A percentile compares a stretch with the other conserved stretches of the same genome.
Evolutionary conservation across 805 yeast species (phyloP).

Genomic region (Saturnispora halmiae): DNA sequence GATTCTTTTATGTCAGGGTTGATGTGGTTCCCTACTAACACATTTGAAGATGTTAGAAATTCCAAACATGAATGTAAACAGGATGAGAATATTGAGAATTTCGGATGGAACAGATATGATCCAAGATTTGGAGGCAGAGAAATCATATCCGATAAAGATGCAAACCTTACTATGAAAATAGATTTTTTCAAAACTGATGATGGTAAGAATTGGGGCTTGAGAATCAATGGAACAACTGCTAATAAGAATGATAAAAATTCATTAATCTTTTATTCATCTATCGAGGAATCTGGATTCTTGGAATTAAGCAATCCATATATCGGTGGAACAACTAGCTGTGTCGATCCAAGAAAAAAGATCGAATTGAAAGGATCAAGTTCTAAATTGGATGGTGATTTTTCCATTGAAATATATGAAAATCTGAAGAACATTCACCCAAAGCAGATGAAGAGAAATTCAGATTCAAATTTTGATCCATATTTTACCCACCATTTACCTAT

Average conservation of each 20-base stretch:
- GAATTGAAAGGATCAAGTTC: conserved; percentile 44
- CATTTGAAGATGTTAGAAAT: conserved; percentile 40
- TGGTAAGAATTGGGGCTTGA: conserved; percentile 66
- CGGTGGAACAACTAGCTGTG: conserved; percentile 20
- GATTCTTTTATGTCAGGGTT: conserved; percentile 67
- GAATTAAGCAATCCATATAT: conserved; percentile 25
- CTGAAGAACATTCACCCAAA: conserved; percentile 36
- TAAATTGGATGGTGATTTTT: conserved; percentile 58
- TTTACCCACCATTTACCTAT: conserved; percentile 59
- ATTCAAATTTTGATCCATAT: conserved; percentile 45
- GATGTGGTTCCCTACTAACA: conserved; percentile 76
- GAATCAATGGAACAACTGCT: conserved; percentile 57
- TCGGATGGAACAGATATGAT: conserved; percentile 84
- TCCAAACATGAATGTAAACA: conserved; percentile 73
- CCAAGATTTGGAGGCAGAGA: conserved; percentile 84
- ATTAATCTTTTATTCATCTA: conserved; percentile 67
- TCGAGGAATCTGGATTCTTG: conserved; percentile 53
- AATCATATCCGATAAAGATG: conserved; percentile 55
- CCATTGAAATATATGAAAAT: conserved; percentile 49
- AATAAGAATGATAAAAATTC: conserved; percentile 46
- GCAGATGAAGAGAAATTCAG: conserved; percentile 19
- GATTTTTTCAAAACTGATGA: conserved; percentile 73
- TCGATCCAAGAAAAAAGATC: conserved; percentile 28
- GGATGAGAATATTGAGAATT: conserved; percentile 56
- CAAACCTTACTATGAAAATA: conserved; percentile 52